phyloP scores from a whole-genome alignment of 192 early-diverging fungal species.

The Coemansia sp. region DNA sequence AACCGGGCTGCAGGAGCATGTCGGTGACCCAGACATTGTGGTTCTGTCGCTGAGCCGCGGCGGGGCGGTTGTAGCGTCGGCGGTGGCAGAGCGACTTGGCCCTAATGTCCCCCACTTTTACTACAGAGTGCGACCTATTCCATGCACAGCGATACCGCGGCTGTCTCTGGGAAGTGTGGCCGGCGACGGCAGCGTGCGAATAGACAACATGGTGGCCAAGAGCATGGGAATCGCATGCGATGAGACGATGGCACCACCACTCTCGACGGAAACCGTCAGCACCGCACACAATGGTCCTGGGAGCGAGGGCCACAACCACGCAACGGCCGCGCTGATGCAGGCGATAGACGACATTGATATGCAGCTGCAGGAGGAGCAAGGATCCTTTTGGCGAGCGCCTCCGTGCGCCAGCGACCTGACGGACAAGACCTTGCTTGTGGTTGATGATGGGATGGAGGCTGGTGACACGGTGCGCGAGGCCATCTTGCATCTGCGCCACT shows the following conservation, averaged over 20 bases:
- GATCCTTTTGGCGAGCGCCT: slow-evolving; percentile 15
- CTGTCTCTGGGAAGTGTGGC: slow-evolving; percentile 55
- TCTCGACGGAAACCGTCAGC: background rate
- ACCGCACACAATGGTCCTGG: background rate
- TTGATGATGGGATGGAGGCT: slow-evolving; percentile 54
- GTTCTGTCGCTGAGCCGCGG: slow-evolving; percentile 51
- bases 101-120: slow-evolving; percentile 28
- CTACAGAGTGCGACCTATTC: slow-evolving; percentile 43
- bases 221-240: slow-evolving; percentile 27
- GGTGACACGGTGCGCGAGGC: slow-evolving; percentile 57
- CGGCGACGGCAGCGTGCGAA: slow-evolving; percentile 48
- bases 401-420: slow-evolving; percentile 9
- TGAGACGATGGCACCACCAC: background rate
- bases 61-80: slow-evolving; percentile 47
- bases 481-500: slow-evolving; percentile 45
- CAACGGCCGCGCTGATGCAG: slow-evolving; percentile 3
- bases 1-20: slow-evolving; percentile 33
- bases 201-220: slow-evolving; percentile 41
- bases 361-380: slow-evolving; percentile 29
- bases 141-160: slow-evolving; percentile 37
- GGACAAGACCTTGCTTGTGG: slow-evolving; percentile 40
- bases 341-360: slow-evolving; percentile 19
- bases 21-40: slow-evolving; percentile 20
- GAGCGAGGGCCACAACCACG: slow-evolving; percentile 5
- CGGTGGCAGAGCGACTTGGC: slow-evolving; percentile 29